Evolutionary conservation across 371 early-diverging fungal genomes (phyloP).

Genomic region (Chytridiales sp.): DNA sequence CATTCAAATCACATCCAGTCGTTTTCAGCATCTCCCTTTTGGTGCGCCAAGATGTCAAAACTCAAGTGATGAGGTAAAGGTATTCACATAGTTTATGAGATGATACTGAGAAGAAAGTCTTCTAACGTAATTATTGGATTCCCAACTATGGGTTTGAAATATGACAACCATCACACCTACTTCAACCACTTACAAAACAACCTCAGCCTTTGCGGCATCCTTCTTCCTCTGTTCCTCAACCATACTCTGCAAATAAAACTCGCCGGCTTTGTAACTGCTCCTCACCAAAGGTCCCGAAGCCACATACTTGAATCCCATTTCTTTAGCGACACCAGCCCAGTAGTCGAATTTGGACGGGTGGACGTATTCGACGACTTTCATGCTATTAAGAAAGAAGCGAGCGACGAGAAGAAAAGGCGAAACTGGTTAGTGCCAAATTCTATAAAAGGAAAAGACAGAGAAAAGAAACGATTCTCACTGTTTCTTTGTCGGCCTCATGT

Average conservation of each 20-base stretch:
- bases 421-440: too few species aligned
- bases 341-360: slow-evolving; percentile 90
- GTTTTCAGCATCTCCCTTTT: too few species aligned
- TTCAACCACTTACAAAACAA: neutral
- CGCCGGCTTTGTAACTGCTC: slow-evolving; percentile 96
- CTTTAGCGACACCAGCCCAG: slow-evolving; percentile 81
- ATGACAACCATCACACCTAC: too few species aligned
- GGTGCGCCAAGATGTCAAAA: too few species aligned
- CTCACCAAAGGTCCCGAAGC: slow-evolving; percentile 95
- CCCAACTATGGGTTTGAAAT: too few species aligned
- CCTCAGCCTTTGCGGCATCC: neutral
- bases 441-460: too few species aligned
- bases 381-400: neutral
- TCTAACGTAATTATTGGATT: too few species aligned
- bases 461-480: slow-evolving; percentile 48
- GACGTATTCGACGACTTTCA: slow-evolving; percentile 81
- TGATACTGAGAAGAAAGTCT: too few species aligned
- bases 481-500: slow-evolving; percentile 98
- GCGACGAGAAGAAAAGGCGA: neutral
- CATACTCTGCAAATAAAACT: slow-evolving; percentile 89
- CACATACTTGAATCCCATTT: slow-evolving; percentile 92
- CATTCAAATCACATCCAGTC: too few species aligned
- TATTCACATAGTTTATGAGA: too few species aligned
- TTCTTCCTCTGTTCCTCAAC: slow-evolving; percentile 11
- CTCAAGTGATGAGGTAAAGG: too few species aligned